These are phyloP conservation scores for Tricholoma bakamatsutake DNA, from an alignment of 768 basidiomycete species.

Conservation along the genomic window DNA sequence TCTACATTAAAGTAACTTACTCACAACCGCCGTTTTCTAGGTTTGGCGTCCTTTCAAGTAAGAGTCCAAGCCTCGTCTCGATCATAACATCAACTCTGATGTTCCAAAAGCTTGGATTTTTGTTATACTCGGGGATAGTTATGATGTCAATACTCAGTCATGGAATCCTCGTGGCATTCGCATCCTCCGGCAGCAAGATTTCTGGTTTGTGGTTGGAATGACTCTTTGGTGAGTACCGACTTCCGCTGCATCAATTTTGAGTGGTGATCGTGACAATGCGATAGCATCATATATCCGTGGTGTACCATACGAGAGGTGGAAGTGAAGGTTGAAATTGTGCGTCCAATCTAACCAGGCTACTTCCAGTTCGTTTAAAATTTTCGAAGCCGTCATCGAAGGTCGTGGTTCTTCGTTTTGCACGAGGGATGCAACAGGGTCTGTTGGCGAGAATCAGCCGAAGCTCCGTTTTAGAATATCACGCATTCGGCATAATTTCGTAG, in stretches of 20 bases:
- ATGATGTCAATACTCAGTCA: constrained; percentile 44
- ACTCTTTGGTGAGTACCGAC: constrained; percentile 51
- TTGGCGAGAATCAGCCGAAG: constrained; percentile 74
- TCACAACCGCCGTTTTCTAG: constrained; percentile 18
- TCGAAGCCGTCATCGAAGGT: constrained; percentile 74
- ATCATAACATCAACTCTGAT: constrained; percentile 2
- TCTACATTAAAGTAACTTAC: background rate
- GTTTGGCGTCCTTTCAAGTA: constrained; percentile 49
- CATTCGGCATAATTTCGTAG: constrained; percentile 79
- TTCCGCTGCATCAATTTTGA: constrained; percentile 10
- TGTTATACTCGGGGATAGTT: constrained; percentile 64
- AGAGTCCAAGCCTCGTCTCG: constrained; percentile 14
- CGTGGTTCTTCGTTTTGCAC: constrained; percentile 70
- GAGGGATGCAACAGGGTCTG: constrained; percentile 84
- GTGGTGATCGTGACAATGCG: background rate
- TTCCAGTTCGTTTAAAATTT: constrained; percentile 3
- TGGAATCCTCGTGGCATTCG: constrained; percentile 60
- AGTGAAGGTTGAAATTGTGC: constrained; percentile 71
- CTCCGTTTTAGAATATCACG: constrained; percentile 77
- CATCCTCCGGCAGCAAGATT: constrained; percentile 64
- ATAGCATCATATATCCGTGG: constrained; percentile 71
- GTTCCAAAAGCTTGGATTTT: constrained; percentile 51
- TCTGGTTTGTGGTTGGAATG: constrained; percentile 77
- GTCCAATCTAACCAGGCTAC: constrained; percentile 16
- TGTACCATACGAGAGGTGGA: constrained; percentile 68